A percentile compares a stretch with the other conserved stretches of the same genome.
Evolutionary conservation across 441 rosid species (phyloP).

Genomic region (Francoa sonchifolia): DNA sequence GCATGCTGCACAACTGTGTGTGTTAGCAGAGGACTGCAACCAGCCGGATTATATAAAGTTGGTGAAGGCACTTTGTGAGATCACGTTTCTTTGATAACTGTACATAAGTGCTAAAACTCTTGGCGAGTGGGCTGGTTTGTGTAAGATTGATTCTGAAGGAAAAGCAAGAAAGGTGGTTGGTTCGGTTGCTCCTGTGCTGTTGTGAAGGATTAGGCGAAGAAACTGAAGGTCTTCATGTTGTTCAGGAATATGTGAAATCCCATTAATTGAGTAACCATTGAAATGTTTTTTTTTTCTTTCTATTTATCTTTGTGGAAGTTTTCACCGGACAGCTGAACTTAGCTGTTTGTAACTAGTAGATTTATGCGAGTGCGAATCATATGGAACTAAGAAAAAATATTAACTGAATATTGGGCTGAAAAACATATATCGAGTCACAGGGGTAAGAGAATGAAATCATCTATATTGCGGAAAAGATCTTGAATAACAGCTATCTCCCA

Average conservation of each 20-base stretch:
- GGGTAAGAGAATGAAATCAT: no score
- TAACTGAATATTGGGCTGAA: no score
- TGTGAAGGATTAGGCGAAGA: constrained; percentile 1
- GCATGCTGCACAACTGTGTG: constrained; percentile 4
- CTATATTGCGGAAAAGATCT: no score
- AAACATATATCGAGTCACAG: no score
- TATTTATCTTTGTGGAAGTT: no score
- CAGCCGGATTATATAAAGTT: neutral
- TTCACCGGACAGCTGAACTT: no score
- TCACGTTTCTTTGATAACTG: neutral
- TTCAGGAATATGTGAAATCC: constrained; percentile 1
- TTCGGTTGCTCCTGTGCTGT: constrained; percentile 1
- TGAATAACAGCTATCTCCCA: no score
- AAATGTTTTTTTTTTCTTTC: no score
- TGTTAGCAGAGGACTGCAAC: constrained; percentile 2
- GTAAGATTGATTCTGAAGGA: constrained; percentile 5
- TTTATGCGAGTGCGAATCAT: no score
- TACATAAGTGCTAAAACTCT: neutral
- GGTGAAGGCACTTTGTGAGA: constrained; percentile 3
- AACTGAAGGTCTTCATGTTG: constrained; percentile 2
- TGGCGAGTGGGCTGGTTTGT: constrained; percentile 7
- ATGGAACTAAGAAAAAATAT: no score
- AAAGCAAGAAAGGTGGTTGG: constrained; percentile 2
- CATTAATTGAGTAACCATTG: no score
- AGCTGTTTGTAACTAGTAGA: no score